A percentile compares a stretch with the other conserved stretches of the same genome.
Conservation (phyloP, 257 asterid species). For the Euphrasia confusa region DNA sequence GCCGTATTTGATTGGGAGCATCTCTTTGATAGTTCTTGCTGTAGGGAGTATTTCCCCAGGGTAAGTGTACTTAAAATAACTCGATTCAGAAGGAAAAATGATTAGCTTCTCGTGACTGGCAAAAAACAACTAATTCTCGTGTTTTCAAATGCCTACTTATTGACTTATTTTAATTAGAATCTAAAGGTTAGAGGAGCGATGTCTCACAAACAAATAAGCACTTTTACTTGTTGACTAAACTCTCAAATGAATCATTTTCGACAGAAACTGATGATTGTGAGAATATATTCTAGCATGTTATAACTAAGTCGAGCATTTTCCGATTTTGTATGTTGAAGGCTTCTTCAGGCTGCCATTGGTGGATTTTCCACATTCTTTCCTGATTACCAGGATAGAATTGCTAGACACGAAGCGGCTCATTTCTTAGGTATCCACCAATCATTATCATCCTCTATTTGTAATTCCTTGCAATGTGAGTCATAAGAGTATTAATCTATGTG, state of each 20-base stretch:
- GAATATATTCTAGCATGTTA: not conserved
- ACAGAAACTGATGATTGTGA: slow-evolving; percentile 13
- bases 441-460: not conserved
- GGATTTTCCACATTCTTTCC: slow-evolving; percentile 83
- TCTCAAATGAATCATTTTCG: not conserved
- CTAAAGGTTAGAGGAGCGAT: not conserved
- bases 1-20: slow-evolving; percentile 93
- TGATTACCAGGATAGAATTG: slow-evolving; percentile 81
- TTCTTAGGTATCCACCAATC: slow-evolving; percentile 55
- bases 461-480: no score
- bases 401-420: slow-evolving; percentile 97
- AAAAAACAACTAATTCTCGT: not conserved
- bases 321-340: slow-evolving; percentile 38
- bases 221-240: not conserved
- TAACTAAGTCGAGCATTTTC: slow-evolving; percentile 18
- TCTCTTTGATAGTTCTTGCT: slow-evolving; percentile 81
- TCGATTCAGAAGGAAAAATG: not conserved
- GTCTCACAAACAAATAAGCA: not conserved
- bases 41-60: slow-evolving; percentile 89
- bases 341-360: slow-evolving; percentile 92
- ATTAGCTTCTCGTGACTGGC: not conserved
- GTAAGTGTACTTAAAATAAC: slow-evolving; percentile 36
- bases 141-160: not conserved
- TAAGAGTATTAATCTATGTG: no score
- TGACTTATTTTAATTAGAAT: not conserved